Evolutionary conservation across 192 early-diverging fungal species (phyloP).

Genomic region (Pecoramyces ruminantium): DNA sequence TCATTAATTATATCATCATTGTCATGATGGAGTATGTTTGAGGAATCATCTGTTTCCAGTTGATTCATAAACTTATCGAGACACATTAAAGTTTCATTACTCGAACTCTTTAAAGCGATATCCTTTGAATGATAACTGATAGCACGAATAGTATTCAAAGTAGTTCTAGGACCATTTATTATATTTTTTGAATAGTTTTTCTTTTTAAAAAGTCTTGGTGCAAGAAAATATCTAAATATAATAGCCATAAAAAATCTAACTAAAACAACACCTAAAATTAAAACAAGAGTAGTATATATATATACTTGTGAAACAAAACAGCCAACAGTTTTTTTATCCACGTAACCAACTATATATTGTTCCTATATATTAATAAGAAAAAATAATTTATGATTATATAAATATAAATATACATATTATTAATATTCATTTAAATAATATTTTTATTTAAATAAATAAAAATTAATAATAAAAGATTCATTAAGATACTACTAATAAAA

Average conservation of each 20-base stretch:
- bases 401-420: too few species aligned
- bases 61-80: neutral
- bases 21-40: too few species aligned
- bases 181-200: neutral
- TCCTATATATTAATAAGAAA: neutral
- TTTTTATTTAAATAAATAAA: too few species aligned
- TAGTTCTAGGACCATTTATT: neutral
- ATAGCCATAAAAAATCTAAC: conserved; percentile 4
- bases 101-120: neutral
- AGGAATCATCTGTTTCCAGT: too few species aligned
- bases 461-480: too few species aligned
- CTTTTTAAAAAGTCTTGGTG: neutral
- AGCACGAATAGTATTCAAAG: neutral
- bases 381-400: too few species aligned
- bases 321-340: conserved; percentile 61
- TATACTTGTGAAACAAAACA: conserved; percentile 70
- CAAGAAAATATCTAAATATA: conserved; percentile 7
- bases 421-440: too few species aligned
- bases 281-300: conserved; percentile 51
- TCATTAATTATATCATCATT: neutral
- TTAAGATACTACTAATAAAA: too few species aligned
- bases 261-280: conserved; percentile 18
- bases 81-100: neutral
- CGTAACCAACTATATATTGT: conserved; percentile 31
- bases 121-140: neutral